phyloP scores from a whole-genome alignment of 768 basidiomycete species.

The Collybiopsis luxurians region DNA sequence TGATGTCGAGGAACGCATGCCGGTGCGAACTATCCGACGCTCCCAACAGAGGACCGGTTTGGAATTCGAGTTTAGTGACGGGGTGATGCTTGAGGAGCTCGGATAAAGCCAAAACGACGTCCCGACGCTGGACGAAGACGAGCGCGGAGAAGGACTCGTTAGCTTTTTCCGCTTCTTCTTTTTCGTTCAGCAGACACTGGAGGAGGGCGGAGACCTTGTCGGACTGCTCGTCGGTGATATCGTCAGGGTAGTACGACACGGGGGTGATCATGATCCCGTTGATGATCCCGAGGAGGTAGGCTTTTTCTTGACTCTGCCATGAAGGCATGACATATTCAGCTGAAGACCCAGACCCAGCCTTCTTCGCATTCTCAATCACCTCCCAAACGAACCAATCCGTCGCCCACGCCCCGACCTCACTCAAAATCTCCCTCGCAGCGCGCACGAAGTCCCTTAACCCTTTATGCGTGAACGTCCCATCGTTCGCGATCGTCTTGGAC shows the following conservation, averaged over 20 bases:
- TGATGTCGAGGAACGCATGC: slow-evolving; percentile 68
- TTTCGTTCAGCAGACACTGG: slow-evolving; percentile 52
- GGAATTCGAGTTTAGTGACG: slow-evolving; percentile 45
- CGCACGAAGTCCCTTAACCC: slow-evolving; percentile 58
- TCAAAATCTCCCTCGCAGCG: slow-evolving; percentile 55
- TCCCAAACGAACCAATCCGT: slow-evolving; percentile 73
- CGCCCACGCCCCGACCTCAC: slow-evolving; percentile 70
- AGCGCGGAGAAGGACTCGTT: slow-evolving; percentile 67
- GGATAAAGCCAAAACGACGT: slow-evolving; percentile 66
- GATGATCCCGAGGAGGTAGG: slow-evolving; percentile 54
- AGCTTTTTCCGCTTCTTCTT: slow-evolving; percentile 44
- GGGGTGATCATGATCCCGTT: slow-evolving; percentile 39
- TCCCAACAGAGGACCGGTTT: slow-evolving; percentile 63
- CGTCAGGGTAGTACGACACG: slow-evolving; percentile 47
- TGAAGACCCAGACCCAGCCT: no score
- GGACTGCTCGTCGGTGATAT: slow-evolving; percentile 50
- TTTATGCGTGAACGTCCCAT: slow-evolving; percentile 63
- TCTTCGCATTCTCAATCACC: slow-evolving; percentile 52
- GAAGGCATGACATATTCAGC: no score
- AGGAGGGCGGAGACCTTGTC: slow-evolving; percentile 60
- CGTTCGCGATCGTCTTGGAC: slow-evolving; percentile 55
- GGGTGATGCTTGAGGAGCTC: slow-evolving; percentile 63
- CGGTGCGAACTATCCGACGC: slow-evolving; percentile 56
- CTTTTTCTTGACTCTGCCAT: slow-evolving; percentile 60
- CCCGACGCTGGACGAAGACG: slow-evolving; percentile 76